Conservation (phyloP, 106 monocot species). For the Dendrobium officinale region DNA sequence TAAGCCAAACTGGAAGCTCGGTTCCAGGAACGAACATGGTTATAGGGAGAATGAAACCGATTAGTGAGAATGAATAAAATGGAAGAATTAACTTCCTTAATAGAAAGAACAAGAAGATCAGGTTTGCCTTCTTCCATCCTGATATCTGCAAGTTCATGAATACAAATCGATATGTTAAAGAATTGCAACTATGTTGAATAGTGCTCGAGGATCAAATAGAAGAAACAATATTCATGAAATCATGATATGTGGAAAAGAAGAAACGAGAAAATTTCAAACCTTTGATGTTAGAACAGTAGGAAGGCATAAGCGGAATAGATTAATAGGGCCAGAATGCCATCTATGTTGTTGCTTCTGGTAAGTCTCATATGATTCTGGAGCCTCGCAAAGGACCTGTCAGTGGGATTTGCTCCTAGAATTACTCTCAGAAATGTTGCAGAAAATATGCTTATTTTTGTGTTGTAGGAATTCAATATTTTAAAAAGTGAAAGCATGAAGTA, state of each 20-base stretch:
- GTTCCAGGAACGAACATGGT: conserved; percentile 64
- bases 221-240: no score
- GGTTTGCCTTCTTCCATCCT: conserved; percentile 57
- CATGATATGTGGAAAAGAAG: no score
- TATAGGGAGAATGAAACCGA: conserved; percentile 53
- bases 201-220: no score
- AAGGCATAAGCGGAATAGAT: conserved; percentile 28
- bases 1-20: conserved; percentile 48
- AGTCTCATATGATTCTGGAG: conserved; percentile 18
- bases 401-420: background rate
- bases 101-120: conserved; percentile 60
- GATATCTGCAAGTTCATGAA: conserved; percentile 28
- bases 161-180: no score
- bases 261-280: conserved; percentile 5
- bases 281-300: conserved; percentile 19
- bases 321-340: conserved; percentile 29
- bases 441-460: no score
- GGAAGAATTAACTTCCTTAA: conserved; percentile 73
- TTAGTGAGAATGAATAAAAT: conserved; percentile 71
- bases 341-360: conserved; percentile 23
- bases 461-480: no score
- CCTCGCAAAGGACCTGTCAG: conserved; percentile 20
- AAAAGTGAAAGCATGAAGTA: no score
- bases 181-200: no score
- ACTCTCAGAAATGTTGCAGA: background rate